These are phyloP conservation scores for Psilocybe mexicana DNA, from an alignment of 1,284 basidiomycete genomes.

Conservation along the genomic window DNA sequence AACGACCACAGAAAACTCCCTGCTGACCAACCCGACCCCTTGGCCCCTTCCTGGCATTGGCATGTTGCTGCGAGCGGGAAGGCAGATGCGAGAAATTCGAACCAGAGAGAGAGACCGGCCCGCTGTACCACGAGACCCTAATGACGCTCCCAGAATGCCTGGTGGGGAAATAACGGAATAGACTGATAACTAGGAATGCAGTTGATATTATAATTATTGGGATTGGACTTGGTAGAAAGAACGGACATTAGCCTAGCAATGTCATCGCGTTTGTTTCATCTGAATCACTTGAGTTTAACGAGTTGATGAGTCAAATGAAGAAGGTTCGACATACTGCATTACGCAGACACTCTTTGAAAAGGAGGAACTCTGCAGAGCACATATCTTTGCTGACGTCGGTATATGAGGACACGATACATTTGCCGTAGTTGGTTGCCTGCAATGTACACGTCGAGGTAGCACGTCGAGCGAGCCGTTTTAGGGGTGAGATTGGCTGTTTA, in stretches of 20 bases:
- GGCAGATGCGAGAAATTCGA: constrained; percentile 37
- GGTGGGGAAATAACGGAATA: constrained; percentile 27
- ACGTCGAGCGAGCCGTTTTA: constrained; percentile 64
- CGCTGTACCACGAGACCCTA: constrained; percentile 8
- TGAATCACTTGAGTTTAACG: constrained; percentile 27
- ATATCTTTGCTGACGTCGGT: constrained; percentile 75
- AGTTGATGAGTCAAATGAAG: not conserved
- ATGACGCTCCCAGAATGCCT: constrained; percentile 28
- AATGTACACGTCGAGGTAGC: constrained; percentile 69
- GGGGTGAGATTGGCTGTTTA: constrained; percentile 41
- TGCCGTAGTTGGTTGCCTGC: constrained; percentile 75
- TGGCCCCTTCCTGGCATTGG: constrained; percentile 54
- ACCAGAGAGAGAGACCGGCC: constrained; percentile 7
- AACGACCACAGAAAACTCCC: constrained; percentile 35
- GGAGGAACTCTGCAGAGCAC: constrained; percentile 76
- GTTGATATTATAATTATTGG: not conserved
- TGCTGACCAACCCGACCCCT: constrained; percentile 62
- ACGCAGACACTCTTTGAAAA: constrained; percentile 74
- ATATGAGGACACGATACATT: constrained; percentile 76
- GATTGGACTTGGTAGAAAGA: not conserved
- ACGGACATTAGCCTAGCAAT: not conserved
- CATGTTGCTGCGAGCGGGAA: constrained; percentile 49
- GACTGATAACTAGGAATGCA: constrained; percentile 1
- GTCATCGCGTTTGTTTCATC: constrained; percentile 65
- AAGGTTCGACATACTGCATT: constrained; percentile 51